Percentiles rank a stretch among this genome's conserved stretches.
Evolutionary conservation across 371 early-diverging fungal genomes (phyloP).

Genomic region (Zychaea mexicana): DNA sequence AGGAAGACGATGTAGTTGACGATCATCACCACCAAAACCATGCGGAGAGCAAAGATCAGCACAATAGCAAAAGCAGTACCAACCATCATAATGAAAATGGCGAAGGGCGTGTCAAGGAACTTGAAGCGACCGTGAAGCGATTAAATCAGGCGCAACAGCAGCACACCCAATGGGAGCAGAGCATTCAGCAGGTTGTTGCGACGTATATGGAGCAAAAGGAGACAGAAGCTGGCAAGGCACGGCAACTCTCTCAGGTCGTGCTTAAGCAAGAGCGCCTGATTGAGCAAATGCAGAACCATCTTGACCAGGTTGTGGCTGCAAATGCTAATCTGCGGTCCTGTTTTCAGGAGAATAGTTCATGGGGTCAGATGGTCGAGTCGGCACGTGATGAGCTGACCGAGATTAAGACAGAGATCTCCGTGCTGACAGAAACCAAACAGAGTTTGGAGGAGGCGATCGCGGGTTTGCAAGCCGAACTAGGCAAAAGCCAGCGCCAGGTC

Average conservation of each 20-base stretch:
- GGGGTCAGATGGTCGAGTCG: neutral
- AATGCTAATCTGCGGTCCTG: conserved; percentile 8
- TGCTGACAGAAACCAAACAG: conserved; percentile 11
- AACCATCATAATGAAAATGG: conserved; percentile 4
- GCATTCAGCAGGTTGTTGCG: conserved; percentile 8
- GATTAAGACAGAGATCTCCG: conserved; percentile 1
- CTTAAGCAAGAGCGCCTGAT: conserved; percentile 37
- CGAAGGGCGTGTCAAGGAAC: conserved; percentile 8
- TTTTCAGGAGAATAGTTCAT: conserved; percentile 5
- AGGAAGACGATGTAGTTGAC: neutral
- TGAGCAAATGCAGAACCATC: conserved; percentile 7
- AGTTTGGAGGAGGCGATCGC: conserved; percentile 11
- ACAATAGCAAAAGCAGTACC: conserved; percentile 2
- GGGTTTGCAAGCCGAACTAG: conserved; percentile 8
- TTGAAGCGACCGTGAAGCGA: conserved; percentile 3
- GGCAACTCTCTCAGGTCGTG: conserved; percentile 28
- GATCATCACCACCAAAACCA: neutral
- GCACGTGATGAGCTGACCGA: conserved; percentile 4
- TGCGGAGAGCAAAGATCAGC: neutral
- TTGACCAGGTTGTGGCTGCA: neutral
- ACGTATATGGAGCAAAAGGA: conserved; percentile 23
- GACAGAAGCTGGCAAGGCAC: conserved; percentile 14
- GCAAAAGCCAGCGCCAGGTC: conserved; percentile 4
- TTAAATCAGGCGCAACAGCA: conserved; percentile 10
- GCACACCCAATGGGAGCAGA: conserved; percentile 17